A percentile compares a stretch with the other conserved stretches of the same genome.
Conservation (phyloP, 2,329 filamentous ascomycete genomes). For the Fusarium pseudocircinatum region DNA sequence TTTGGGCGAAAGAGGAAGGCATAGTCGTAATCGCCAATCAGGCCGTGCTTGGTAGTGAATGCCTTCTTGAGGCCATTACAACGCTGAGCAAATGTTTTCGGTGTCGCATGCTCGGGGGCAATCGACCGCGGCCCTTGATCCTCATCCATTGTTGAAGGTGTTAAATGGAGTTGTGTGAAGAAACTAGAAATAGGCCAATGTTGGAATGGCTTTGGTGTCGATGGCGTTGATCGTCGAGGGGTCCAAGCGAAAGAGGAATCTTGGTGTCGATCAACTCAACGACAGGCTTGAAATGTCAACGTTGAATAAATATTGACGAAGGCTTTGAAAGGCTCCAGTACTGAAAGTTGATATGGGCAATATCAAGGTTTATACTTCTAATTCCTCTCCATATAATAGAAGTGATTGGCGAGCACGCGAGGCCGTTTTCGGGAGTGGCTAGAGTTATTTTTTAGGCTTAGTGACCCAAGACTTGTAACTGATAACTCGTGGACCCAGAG, state of each 20-base stretch:
- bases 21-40: conserved; percentile 91
- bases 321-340: not conserved
- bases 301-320: not conserved
- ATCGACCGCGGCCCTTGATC: conserved; percentile 63
- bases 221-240: conserved; percentile 5
- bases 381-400: conserved; percentile 6
- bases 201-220: not conserved
- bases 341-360: conserved; percentile 6
- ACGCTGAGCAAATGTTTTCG: conserved; percentile 44
- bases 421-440: conserved; percentile 33
- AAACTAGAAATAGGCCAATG: not conserved
- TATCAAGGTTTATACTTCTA: conserved; percentile 19
- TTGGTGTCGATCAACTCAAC: conserved; percentile 6
- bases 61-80: conserved; percentile 47
- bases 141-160: conserved; percentile 60
- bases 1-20: conserved; percentile 84
- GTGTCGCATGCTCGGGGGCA: conserved; percentile 51
- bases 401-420: conserved; percentile 12
- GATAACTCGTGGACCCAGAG: conserved; percentile 36
- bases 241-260: conserved; percentile 8
- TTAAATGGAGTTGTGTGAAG: conserved; percentile 12
- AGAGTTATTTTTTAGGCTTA: conserved; percentile 30
- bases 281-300: not conserved
- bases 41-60: conserved; percentile 71
- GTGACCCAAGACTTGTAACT: conserved; percentile 25